Evolutionary conservation across 495 filamentous ascomycete species (phyloP), one percentile per base, ranked within the genome.

Genomic region (Neurospora sp.): DNA sequence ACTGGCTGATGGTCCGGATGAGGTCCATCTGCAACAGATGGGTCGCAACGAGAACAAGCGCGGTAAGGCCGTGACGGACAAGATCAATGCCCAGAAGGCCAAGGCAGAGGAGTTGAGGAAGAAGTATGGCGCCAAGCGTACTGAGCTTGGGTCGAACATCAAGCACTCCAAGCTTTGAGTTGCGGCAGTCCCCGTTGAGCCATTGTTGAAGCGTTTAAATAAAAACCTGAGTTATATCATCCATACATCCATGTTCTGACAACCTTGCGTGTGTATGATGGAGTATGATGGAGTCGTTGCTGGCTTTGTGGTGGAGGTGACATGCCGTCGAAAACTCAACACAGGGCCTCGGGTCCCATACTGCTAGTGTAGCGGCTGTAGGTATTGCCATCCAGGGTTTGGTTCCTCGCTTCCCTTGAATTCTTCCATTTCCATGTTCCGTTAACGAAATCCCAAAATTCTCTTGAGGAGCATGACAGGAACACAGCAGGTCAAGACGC

Each of bases 11-110:
- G 94, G 94, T 7, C 94, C 94, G 0, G 94, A 97, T 82, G 94
- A 97, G 87, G 94, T 96, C 45, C 94, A 97, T 82, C 81, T 97
- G 80, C 92, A 96, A 83, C 94, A 97, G 80, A 85, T 97, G 82
- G 94, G 93, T 12, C 87, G 88, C 76, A 89, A 93, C 69, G 94
- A 98, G 86, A 96, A 94, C 78, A 90, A 87, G 82, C 81, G 87
- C 47, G 86, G 88, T 45, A 85, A 85, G 81, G 89, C 87, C 53
- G 85, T 94, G 70, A 83, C 85, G 41, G 85, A 84, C 69, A 90
- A 88, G 79, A 84, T 94, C 76, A 83, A 85, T 41, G 85, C 82
- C 81, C 93, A 96, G 82, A 86, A 81, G 72, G 80, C 86, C 69
- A 89, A 88, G 82, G 87, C 89, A 3, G 88, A 91, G 78, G 82